These are phyloP conservation scores for Ophiostoma angusticollis DNA, from an alignment of 2,329 filamentous ascomycete genomes.

Conservation along the genomic window DNA sequence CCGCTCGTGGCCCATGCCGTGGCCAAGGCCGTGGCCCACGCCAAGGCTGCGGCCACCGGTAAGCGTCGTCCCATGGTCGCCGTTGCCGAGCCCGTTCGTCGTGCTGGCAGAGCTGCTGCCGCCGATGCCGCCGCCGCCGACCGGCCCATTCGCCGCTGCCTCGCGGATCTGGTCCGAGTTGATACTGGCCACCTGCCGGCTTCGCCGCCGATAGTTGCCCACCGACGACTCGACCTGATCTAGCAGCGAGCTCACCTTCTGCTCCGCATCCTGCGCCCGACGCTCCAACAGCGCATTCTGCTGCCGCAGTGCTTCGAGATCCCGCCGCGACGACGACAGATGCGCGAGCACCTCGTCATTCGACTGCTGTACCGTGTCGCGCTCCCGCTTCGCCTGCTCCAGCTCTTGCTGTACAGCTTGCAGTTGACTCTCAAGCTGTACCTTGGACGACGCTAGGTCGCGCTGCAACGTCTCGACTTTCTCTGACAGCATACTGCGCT, in stretches of 20 bases:
- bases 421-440: conserved; percentile 60
- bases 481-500: conserved; percentile 53
- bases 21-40: conserved; percentile 12
- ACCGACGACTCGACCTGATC: conserved; percentile 92
- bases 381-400: conserved; percentile 49
- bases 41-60: neutral
- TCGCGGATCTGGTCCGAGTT: conserved; percentile 34
- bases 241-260: conserved; percentile 81
- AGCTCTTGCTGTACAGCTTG: conserved; percentile 57
- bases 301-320: conserved; percentile 68
- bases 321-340: conserved; percentile 46
- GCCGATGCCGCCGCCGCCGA: neutral
- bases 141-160: conserved; percentile 14
- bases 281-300: conserved; percentile 74
- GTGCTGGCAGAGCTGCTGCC: conserved; percentile 22
- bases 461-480: conserved; percentile 58
- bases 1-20: conserved; percentile 28
- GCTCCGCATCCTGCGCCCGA: conserved; percentile 78
- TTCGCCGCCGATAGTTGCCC: conserved; percentile 80
- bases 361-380: conserved; percentile 49
- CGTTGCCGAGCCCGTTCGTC: conserved; percentile 18
- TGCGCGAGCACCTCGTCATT: conserved; percentile 42
- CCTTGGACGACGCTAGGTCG: conserved; percentile 52
- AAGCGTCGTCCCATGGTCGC: conserved; percentile 3
- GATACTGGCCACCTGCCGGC: conserved; percentile 42